phyloP scores from a whole-genome alignment of 2,329 filamentous ascomycete species.

The Penicillium brasilianum region DNA sequence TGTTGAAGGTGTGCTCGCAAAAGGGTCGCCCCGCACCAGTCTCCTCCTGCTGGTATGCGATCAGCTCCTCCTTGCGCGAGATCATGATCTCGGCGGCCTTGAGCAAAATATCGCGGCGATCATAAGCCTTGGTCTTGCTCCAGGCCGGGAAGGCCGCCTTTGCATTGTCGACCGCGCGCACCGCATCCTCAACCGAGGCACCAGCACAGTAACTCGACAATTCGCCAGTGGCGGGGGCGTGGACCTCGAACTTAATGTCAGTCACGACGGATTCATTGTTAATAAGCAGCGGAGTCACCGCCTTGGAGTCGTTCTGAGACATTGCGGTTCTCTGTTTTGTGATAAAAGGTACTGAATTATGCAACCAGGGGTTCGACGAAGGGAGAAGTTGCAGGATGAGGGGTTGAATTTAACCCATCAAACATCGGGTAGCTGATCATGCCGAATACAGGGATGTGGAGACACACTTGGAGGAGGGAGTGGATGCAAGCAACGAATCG shows the following conservation, averaged over 20 bases:
- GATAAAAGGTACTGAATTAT: background rate
- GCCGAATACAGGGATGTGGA: slow-evolving; percentile 9
- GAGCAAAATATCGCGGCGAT: slow-evolving; percentile 69
- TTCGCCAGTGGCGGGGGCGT: slow-evolving; percentile 60
- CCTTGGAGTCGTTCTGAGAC: slow-evolving; percentile 21
- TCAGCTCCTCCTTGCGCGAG: slow-evolving; percentile 64
- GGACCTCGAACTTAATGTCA: slow-evolving; percentile 54
- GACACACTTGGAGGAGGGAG: background rate
- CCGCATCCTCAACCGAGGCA: slow-evolving; percentile 61
- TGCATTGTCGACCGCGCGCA: slow-evolving; percentile 64
- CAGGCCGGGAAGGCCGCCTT: slow-evolving; percentile 72
- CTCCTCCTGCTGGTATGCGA: slow-evolving; percentile 63
- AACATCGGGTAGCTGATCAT: slow-evolving; percentile 1
- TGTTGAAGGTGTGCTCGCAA: slow-evolving; percentile 42
- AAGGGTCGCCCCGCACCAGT: slow-evolving; percentile 56
- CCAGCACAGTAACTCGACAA: slow-evolving; percentile 61
- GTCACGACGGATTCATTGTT: slow-evolving; percentile 50
- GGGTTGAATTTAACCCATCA: slow-evolving; percentile 6
- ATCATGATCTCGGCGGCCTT: slow-evolving; percentile 52
- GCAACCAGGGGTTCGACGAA: background rate
- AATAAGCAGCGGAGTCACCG: slow-evolving; percentile 48
- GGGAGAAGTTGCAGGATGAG: slow-evolving; percentile 6
- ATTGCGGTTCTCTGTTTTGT: slow-evolving; percentile 11
- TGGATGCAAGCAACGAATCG: background rate
- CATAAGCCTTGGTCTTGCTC: slow-evolving; percentile 64